Conservation (phyloP, 2,329 filamentous ascomycete genomes). For the Coleophoma eucalyptorum region DNA sequence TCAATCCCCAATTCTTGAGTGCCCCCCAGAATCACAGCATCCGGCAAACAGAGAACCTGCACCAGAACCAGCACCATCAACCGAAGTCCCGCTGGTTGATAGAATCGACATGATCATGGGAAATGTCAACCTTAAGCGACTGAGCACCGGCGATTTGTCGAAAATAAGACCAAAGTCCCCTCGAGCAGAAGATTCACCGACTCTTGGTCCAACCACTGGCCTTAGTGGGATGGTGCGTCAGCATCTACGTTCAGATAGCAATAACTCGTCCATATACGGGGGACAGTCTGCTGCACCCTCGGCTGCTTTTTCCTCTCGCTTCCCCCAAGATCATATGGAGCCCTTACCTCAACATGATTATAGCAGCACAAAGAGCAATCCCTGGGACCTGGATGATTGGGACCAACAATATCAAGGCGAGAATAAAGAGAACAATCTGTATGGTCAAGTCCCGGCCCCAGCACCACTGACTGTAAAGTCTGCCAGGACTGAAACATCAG, state of each 20-base stretch:
- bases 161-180: neutral
- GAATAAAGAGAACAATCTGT: slow-evolving; percentile 7
- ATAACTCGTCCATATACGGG: slow-evolving; percentile 74
- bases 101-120: neutral
- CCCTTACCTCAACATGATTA: slow-evolving; percentile 23
- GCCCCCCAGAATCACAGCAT: slow-evolving; percentile 24
- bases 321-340: slow-evolving; percentile 30
- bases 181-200: slow-evolving; percentile 64
- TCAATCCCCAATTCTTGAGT: slow-evolving; percentile 13
- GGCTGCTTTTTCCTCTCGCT: slow-evolving; percentile 35
- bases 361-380: slow-evolving; percentile 33
- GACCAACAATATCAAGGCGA: slow-evolving; percentile 15
- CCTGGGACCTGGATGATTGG: slow-evolving; percentile 37
- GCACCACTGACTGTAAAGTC: slow-evolving; percentile 10
- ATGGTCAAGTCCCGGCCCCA: slow-evolving; percentile 9
- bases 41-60: slow-evolving; percentile 17
- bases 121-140: neutral
- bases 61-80: neutral
- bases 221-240: slow-evolving; percentile 80
- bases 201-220: slow-evolving; percentile 65
- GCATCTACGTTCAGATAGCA: slow-evolving; percentile 79
- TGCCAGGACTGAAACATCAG: slow-evolving; percentile 6
- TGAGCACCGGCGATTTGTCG: neutral
- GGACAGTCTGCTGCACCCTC: slow-evolving; percentile 29
- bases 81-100: too few relatives aligned